phyloP scores from a whole-genome alignment of 805 yeast species.

The Zygotorulaspora sp. region DNA sequence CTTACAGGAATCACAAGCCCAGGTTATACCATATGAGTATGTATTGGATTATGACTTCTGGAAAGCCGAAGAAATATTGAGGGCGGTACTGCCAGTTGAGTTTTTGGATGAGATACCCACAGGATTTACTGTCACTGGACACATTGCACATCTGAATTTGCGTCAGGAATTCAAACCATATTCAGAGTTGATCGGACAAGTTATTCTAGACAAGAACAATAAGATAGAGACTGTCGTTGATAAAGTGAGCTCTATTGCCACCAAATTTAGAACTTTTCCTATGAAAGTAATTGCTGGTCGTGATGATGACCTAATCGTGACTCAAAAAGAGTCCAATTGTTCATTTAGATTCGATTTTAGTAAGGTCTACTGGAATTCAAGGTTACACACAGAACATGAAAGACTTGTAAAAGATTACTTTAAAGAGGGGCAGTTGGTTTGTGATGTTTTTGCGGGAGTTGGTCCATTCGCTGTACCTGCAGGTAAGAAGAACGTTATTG shows the following conservation, averaged over 20 bases:
- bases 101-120: conserved; percentile 69
- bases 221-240: conserved; percentile 85
- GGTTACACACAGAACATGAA: conserved; percentile 90
- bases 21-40: conserved; percentile 50
- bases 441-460: conserved; percentile 97
- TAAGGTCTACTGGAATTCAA: conserved; percentile 95
- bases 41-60: conserved; percentile 70
- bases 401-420: conserved; percentile 60
- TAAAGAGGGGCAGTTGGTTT: conserved; percentile 65
- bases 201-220: conserved; percentile 77
- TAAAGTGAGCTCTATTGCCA: conserved; percentile 80
- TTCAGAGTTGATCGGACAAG: conserved; percentile 78
- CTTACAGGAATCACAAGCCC: conserved; percentile 45
- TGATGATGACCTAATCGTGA: conserved; percentile 57
- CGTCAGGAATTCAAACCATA: conserved; percentile 81
- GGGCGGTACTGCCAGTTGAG: conserved; percentile 70
- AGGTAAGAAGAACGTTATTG: conserved; percentile 73
- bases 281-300: conserved; percentile 94
- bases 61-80: conserved; percentile 83
- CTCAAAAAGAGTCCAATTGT: conserved; percentile 86
- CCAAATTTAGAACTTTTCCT: conserved; percentile 83
- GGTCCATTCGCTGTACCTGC: conserved; percentile 98
- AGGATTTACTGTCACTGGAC: conserved; percentile 92
- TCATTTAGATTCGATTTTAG: conserved; percentile 81
- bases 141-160: conserved; percentile 87